These are phyloP conservation scores for Cardamine chenopodiifolia DNA, from an alignment of 345 rosid genomes.

Conservation along the genomic window DNA sequence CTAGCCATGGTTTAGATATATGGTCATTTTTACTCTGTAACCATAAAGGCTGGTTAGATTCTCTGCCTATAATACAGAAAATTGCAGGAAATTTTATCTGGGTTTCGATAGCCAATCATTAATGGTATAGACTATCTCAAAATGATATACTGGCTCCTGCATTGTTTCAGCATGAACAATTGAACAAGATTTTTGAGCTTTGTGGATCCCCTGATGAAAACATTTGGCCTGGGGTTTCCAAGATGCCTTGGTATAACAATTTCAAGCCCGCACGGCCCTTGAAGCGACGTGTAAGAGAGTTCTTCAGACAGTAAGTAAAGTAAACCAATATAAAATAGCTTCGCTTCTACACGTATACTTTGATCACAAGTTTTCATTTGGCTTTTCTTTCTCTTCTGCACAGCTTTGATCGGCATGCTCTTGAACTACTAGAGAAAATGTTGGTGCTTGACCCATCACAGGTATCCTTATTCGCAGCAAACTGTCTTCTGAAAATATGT, in stretches of 20 bases:
- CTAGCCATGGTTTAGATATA: neutral
- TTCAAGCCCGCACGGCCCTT: slow-evolving; percentile 60
- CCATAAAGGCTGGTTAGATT: slow-evolving; percentile 5
- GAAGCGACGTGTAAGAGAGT: slow-evolving; percentile 77
- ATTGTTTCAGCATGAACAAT: slow-evolving; percentile 58
- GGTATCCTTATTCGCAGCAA: slow-evolving; percentile 46
- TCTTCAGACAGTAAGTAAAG: slow-evolving; percentile 72
- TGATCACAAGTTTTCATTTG: slow-evolving; percentile 22
- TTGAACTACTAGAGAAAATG: slow-evolving; percentile 92
- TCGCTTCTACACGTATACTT: neutral
- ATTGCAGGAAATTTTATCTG: slow-evolving; percentile 7
- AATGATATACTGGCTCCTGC: neutral
- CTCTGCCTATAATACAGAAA: neutral
- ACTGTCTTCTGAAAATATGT: slow-evolving; percentile 3
- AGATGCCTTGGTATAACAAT: slow-evolving; percentile 66
- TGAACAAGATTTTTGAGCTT: slow-evolving; percentile 70
- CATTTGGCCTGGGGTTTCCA: slow-evolving; percentile 70
- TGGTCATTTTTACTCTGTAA: slow-evolving; percentile 8
- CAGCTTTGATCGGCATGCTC: slow-evolving; percentile 89
- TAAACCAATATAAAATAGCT: neutral
- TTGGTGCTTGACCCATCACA: slow-evolving; percentile 84
- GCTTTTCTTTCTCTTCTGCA: slow-evolving; percentile 17
- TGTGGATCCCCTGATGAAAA: slow-evolving; percentile 76
- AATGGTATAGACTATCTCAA: slow-evolving; percentile 1
- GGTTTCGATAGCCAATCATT: neutral